Conservation (phyloP, 1,284 basidiomycete genomes). For the Irpex sp. region DNA sequence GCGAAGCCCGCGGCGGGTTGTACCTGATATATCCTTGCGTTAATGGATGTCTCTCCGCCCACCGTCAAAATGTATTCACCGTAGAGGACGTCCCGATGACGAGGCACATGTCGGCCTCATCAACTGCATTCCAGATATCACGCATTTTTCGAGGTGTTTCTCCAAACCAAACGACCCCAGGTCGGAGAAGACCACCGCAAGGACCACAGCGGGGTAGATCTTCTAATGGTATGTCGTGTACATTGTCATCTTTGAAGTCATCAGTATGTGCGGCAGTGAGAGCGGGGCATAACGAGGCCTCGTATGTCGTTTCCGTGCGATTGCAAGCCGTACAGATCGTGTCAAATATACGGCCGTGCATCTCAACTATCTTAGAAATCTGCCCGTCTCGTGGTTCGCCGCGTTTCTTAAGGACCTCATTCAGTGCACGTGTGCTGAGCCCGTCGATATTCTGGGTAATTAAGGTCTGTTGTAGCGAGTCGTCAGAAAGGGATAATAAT, state of each 20-base stretch:
- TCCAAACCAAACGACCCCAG: conserved; percentile 40
- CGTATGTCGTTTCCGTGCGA: conserved; percentile 18
- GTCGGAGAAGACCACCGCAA: conserved; percentile 32
- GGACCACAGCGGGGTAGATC: conserved; percentile 30
- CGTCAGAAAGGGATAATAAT: background rate
- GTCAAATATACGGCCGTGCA: conserved; percentile 34
- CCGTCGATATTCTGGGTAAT: conserved; percentile 41
- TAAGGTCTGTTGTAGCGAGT: conserved; percentile 17
- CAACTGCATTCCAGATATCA: conserved; percentile 28
- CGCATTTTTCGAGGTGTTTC: conserved; percentile 25
- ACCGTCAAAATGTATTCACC: conserved; percentile 16
- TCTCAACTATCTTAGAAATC: conserved; percentile 22
- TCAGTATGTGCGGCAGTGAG: conserved; percentile 21
- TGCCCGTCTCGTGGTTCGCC: background rate
- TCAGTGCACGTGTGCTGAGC: conserved; percentile 28
- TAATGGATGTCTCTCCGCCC: background rate
- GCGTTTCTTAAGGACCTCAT: conserved; percentile 1
- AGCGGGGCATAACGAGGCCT: conserved; percentile 26
- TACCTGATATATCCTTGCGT: conserved; percentile 16
- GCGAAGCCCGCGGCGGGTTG: conserved; percentile 36
- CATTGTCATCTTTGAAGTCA: conserved; percentile 16
- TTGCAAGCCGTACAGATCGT: conserved; percentile 17
- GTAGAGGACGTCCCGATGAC: conserved; percentile 38
- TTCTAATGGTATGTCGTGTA: conserved; percentile 22
- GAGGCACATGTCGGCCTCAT: conserved; percentile 32